Evolutionary conservation across 1,139 yeast species (phyloP), one percentile per base, ranked within the genome.

Genomic region (Geotrichum fermentans): DNA sequence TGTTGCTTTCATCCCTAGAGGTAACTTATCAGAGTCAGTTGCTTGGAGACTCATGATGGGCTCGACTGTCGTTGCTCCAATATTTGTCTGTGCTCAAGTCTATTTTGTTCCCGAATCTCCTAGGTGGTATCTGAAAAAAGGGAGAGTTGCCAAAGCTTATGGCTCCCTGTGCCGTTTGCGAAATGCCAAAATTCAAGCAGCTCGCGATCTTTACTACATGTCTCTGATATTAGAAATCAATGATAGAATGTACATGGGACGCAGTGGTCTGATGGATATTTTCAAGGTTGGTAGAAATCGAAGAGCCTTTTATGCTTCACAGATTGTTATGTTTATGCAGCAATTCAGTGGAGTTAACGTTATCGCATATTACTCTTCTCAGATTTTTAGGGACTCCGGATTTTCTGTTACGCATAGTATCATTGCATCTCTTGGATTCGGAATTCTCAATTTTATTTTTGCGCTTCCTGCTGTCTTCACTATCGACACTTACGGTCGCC

Each of bases 271-370:
- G 5, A 63, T 73, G 50, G 80, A 89, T 44, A 74, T 82, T 50
- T 71, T 71, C 62, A 74, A 82, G 13, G 73, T 84, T 45, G 78
- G 92, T 65, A 78, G 96, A 72, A 85, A 86, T 68, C 77, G 95
- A 68, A 82, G 88, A 60, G 95, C 92, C 50, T 79, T 88, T 8
- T 60, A 82, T 51, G 95, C 88, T 50, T 80, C 95, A 2, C 83
- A 84, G 77, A 74, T 86, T 55, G 86, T 82, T 55, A 87, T 88
- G 81, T 83, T 86, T 63, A 83, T 83, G 88, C 96, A 88, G 71
- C 96, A 88, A 66, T 84, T 88, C 71, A 87, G 95, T 69, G 96
- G 96, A 61, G 82, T 88, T 63, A 88, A 87, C 61, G 94, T 86
- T 49, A 86, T 88, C 68, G 94, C 95, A 16, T 63, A 61, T 49